A percentile compares a stretch with the other conserved stretches of the same genome.
Conservation (phyloP, 768 basidiomycete genomes). For the Phanerochaete carnosa region DNA sequence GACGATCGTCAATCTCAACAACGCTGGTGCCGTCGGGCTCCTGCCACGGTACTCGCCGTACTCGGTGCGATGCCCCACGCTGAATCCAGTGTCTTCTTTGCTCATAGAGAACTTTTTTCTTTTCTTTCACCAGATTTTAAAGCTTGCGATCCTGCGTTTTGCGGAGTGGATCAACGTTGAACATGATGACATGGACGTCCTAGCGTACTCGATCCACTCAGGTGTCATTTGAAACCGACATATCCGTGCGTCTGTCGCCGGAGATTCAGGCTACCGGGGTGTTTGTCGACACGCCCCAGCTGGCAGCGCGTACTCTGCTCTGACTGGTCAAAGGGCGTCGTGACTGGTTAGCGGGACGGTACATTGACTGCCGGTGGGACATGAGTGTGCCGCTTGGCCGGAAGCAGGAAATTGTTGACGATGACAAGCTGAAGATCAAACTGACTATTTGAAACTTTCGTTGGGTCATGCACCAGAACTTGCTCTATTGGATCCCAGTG, state of each 20-base stretch:
- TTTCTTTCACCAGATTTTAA: neutral
- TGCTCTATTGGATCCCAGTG: too few relatives aligned
- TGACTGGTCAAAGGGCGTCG: constrained; percentile 5
- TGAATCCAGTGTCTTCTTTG: too few relatives aligned
- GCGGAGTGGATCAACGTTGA: constrained; percentile 3
- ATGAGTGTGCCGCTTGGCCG: neutral
- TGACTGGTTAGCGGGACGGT: constrained; percentile 4
- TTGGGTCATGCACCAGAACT: too few relatives aligned
- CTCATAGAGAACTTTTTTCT: too few relatives aligned
- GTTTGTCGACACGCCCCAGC: constrained; percentile 9
- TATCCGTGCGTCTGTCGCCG: neutral
- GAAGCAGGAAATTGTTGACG: constrained; percentile 6
- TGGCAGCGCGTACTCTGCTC: constrained; percentile 6
- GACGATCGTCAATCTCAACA: constrained; percentile 1
- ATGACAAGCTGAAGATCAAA: neutral
- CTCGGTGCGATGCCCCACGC: neutral
- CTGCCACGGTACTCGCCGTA: neutral
- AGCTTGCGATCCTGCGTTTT: constrained; percentile 6
- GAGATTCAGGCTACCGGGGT: neutral
- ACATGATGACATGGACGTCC: constrained; percentile 3
- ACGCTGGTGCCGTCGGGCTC: neutral
- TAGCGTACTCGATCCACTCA: neutral
- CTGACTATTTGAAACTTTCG: neutral
- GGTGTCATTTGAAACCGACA: constrained; percentile 16
- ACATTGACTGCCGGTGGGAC: neutral